Conservation (phyloP, 306 rosid species). For the Citrullus mucosospermus region DNA sequence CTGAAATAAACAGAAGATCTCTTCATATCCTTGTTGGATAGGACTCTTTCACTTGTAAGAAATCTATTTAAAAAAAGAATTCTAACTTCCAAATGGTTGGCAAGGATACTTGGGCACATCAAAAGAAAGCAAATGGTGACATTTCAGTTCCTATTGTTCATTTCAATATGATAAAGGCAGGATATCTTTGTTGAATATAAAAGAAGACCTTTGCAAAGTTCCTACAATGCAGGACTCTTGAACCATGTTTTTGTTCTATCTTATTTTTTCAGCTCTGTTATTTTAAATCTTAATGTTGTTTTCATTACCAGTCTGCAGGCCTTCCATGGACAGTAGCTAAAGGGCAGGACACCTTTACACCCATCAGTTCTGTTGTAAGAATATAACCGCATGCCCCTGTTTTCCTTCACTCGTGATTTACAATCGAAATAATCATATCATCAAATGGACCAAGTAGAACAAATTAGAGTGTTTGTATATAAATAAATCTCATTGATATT, state of each 20-base stretch:
- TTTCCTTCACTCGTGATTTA: background rate
- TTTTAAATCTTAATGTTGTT: background rate
- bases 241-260: background rate
- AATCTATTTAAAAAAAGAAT: background rate
- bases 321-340: slow-evolving; percentile 94
- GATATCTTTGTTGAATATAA: background rate
- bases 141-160: background rate
- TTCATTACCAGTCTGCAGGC: slow-evolving; percentile 67
- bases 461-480: background rate
- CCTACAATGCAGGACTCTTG: background rate
- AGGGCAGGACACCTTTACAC: slow-evolving; percentile 96
- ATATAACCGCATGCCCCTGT: background rate
- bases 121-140: background rate
- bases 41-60: background rate
- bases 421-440: background rate
- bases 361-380: slow-evolving; percentile 68
- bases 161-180: background rate
- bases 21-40: background rate
- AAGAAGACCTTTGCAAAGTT: background rate
- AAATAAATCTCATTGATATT: background rate
- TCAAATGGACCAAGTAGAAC: background rate
- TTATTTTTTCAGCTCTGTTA: background rate
- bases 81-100: background rate
- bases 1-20: background rate
- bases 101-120: background rate